Conservation (phyloP, 805 yeast species). For the Monosporozyma yasuniensis region DNA sequence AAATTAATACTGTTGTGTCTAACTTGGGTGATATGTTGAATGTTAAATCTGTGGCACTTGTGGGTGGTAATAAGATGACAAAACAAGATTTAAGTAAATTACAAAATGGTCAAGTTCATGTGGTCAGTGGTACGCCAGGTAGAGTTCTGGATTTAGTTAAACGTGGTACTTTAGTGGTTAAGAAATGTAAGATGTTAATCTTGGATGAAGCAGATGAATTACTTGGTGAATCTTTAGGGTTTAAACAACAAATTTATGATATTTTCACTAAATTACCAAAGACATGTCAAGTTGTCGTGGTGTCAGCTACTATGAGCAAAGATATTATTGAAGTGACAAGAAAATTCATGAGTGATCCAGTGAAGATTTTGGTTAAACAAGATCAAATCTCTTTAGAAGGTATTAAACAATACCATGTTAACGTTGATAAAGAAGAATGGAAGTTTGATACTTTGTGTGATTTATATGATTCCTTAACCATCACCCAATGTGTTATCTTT, state of each 20-base stretch:
- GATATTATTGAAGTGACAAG: constrained; percentile 86
- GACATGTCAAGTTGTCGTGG: constrained; percentile 86
- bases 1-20: constrained; percentile 80
- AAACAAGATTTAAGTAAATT: constrained; percentile 72
- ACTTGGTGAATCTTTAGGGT: constrained; percentile 76
- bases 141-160: constrained; percentile 87
- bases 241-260: constrained; percentile 92
- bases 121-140: constrained; percentile 97
- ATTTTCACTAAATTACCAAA: constrained; percentile 83
- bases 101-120: constrained; percentile 67
- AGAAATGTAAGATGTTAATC: constrained; percentile 76
- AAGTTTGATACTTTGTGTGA: constrained; percentile 93
- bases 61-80: constrained; percentile 77
- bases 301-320: constrained; percentile 89
- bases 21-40: constrained; percentile 85
- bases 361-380: constrained; percentile 86
- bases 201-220: constrained; percentile 97
- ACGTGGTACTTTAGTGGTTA: constrained; percentile 64
- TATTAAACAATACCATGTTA: constrained; percentile 83
- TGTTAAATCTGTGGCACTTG: constrained; percentile 79
- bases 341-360: constrained; percentile 92
- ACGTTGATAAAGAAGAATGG: constrained; percentile 88
- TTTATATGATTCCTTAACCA: constrained; percentile 87
- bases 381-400: constrained; percentile 95
- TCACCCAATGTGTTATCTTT: constrained; percentile 95